A percentile compares a stretch with the other conserved stretches of the same genome.
Evolutionary conservation across 371 early-diverging fungal genomes (phyloP).

Genomic region (Nosema muscidifuracis): DNA sequence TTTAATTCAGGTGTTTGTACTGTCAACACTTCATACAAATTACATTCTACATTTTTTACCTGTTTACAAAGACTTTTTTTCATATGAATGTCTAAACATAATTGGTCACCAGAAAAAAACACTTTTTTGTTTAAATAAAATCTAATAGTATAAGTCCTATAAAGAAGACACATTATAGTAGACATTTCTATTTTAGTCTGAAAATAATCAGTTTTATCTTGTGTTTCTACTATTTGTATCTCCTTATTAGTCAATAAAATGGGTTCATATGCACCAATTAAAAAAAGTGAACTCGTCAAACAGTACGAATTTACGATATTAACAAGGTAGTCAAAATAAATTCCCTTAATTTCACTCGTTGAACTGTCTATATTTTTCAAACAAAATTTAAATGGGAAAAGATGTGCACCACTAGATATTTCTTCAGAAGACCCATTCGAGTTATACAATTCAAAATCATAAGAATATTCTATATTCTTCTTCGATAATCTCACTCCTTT

Average conservation of each 20-base stretch:
- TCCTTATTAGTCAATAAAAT: not conserved
- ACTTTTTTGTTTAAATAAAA: slow-evolving; percentile 24
- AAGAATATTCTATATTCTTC: not conserved
- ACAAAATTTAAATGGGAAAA: slow-evolving; percentile 27
- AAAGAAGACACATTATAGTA: slow-evolving; percentile 15
- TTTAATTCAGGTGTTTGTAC: not conserved
- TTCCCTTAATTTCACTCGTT: slow-evolving; percentile 19
- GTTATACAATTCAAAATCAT: slow-evolving; percentile 23
- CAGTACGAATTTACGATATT: slow-evolving; percentile 11
- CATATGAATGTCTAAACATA: not conserved
- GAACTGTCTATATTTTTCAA: slow-evolving; percentile 20
- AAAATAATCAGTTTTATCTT: not conserved
- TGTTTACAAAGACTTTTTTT: not conserved
- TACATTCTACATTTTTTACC: slow-evolving; percentile 32
- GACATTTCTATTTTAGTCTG: slow-evolving; percentile 14
- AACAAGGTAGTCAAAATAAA: slow-evolving; percentile 32
- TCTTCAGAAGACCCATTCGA: not conserved
- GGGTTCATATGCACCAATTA: slow-evolving; percentile 15
- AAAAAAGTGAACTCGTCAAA: not conserved
- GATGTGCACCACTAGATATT: slow-evolving; percentile 26
- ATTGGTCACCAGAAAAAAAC: slow-evolving; percentile 26
- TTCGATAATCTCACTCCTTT: not conserved
- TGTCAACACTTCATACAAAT: slow-evolving; percentile 26
- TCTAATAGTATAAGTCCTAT: slow-evolving; percentile 15
- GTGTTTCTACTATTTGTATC: slow-evolving; percentile 12